Evolutionary conservation across 805 yeast species (phyloP), one percentile per base, ranked within the genome.

Genomic region (Kodamaea kaohsiungensis): DNA sequence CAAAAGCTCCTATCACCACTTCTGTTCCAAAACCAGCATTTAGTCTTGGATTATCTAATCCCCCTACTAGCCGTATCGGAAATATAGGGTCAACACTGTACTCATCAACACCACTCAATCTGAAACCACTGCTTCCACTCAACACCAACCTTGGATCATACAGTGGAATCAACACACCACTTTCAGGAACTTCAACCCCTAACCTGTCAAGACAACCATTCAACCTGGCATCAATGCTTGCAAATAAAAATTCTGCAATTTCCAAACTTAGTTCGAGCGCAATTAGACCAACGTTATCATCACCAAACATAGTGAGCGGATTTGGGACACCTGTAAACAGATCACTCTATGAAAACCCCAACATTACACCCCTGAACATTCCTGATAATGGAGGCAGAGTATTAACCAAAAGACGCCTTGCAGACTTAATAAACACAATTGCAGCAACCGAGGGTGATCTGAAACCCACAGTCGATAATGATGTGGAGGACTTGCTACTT

Each of bases 391-490:
- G 66, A 3, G 70, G 69, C 6, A 58, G 69, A 5, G 70, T 66
- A 22, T 59, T 66, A 48, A 66, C 69, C 12, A 66, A 66, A 46
- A 45, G 70, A 30, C 64, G 65, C 53, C 58, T 66, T 51, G 61
- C 61, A 7, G 70, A 66, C 46, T 55, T 66, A 39, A 67, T 63
- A n/a, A 65, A 65, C 47, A 59, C 65, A 2, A 58, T 66, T 10
- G 69, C 69, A 3, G 69, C 68, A 2, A 65, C 63, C 18, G 70
- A 66, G 45, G 70, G 70, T 7, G 70, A 66, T 38, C 65, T 64
- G 40, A 63, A 63, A 39, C 65, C 69, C 1, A 63, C 63, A 9
- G 59, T 66, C 13, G 70, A 66, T 37, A 65, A 65, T 15, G 70
- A 66, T 25, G 70, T 65, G 9, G 70, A 66, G 54, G 70, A 66